Evolutionary conservation across 352 stramenopile species (phyloP), one percentile per base, ranked within the genome.

Genomic region (Phytopythium vexans): DNA sequence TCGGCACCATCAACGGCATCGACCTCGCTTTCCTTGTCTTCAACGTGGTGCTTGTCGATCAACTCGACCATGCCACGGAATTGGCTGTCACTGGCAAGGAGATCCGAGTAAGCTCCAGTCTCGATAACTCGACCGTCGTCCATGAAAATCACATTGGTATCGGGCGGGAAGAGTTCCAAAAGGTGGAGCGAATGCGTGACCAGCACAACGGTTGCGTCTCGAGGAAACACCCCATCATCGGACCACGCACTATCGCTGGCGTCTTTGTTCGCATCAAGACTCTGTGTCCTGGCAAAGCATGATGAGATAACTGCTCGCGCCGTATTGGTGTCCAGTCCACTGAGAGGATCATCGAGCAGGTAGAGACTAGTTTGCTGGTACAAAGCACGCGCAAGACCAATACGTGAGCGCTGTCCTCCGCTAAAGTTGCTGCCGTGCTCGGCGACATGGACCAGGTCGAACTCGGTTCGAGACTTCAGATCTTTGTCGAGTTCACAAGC

Each of bases 301-400:
- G 73, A 74, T 6, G 35, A 54, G 2, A 94, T 44, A 7, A 92
- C 67, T 40, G 69, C 62, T 0, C 64, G 60, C 3, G 80, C 74
- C 11, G 84, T 94, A 10, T 59, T 71, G 3, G 62, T 52, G 46
- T 97, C 89, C 5, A 97, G 60, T 1, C 82, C 84, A 21, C 79
- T 94, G 8, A 97, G 68, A 2, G 86, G 83, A 49, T 97, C 89
- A 48, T 97, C 88, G n/a, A 97, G 52, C n/a, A 97, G 54, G 35
- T 94, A 94, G 10, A 97, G 52, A 8, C 39, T 51, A 15, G 76
- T 60, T 53, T 61, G 62, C 41, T 89, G 72, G 37, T 95, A 96
- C 15, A 96, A 55, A 21, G 82, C 85, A 6, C 89, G 83, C 8
- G 89, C 89, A 2, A 97, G 70, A n/a, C 79, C 89, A 45, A 97